Evolutionary conservation across 805 yeast genomes (phyloP), one percentile per base, ranked within the genome.

Genomic region (Wickerhamomyces rabaulensis): DNA sequence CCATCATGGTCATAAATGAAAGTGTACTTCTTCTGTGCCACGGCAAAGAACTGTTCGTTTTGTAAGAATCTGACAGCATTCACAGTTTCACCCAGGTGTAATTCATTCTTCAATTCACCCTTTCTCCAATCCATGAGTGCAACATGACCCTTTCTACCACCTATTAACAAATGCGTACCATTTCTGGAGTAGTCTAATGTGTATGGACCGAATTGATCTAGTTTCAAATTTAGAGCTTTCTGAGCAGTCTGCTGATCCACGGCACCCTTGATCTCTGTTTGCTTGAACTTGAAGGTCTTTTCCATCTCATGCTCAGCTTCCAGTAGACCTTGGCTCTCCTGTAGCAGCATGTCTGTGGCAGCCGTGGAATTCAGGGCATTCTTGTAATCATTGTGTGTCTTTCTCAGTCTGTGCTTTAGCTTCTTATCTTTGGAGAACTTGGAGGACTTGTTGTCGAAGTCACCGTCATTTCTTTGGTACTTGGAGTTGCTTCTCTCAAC

Each of bases 121-220:
- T 81, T 79, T 62, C 95, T 80, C 97, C 99, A 94, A 68, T 94
- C 97, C 73, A 94, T 84, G 2, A 94, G 80, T 0, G 99, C 98
- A 43, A 94, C 80, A 70, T 94, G 99, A 3, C 99, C 99, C 63
- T 88, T 89, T 41, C 75, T 74, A 17, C 99, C 99, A 10, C 91
- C 94, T 20, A 94, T 69, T 31, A 94, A 72, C 42, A 94, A 64
- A 52, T 84, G 84, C 51, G 96, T 80, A 45, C 99, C 99, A 56
- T 89, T 89, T 64, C 92, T 75, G 2, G 94, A 78, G 63, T 84
- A 94, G 63, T 92, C 90, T 9, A 87, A 61, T 6, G 73, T 67
- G 61, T 94, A 94, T 1, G 99, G 97, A 0, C 98, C 98, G 61
- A 82, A 85, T 50, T 87, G 86, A 12, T 76, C 75, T 50, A 94